Percentiles rank a stretch among this genome's conserved stretches.
Evolutionary conservation across 2,329 filamentous ascomycete genomes (phyloP).

Genomic region (Emydomyces testavorans): DNA sequence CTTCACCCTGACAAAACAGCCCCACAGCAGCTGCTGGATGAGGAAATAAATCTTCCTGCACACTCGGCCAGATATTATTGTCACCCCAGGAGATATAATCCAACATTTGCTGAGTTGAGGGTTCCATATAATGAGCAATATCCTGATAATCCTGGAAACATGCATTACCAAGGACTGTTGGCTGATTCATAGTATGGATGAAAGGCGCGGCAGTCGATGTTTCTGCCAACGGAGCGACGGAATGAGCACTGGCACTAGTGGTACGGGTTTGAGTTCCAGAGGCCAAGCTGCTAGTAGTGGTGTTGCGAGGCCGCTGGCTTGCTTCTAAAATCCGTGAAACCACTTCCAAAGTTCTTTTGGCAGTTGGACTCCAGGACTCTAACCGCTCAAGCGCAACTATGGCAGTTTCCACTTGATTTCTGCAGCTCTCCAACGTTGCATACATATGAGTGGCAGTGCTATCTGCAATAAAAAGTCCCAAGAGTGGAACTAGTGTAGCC

Average conservation of each 20-base stretch:
- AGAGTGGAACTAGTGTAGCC: conserved; percentile 64
- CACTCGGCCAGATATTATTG: conserved; percentile 12
- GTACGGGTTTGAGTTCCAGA: not conserved
- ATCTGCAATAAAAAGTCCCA: conserved; percentile 51
- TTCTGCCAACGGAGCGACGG: not conserved
- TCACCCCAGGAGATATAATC: conserved; percentile 33
- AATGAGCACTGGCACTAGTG: not conserved
- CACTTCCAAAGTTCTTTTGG: conserved; percentile 51
- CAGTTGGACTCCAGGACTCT: conserved; percentile 54
- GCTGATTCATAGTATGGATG: conserved; percentile 2
- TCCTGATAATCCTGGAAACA: not conserved
- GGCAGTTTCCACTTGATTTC: conserved; percentile 46
- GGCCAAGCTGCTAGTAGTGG: not conserved
- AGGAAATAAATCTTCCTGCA: conserved; percentile 21
- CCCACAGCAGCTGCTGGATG: conserved; percentile 20
- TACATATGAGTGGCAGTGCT: conserved; percentile 46
- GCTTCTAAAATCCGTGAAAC: conserved; percentile 55
- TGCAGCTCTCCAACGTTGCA: conserved; percentile 40
- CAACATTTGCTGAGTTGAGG: conserved; percentile 20
- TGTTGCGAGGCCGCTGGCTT: conserved; percentile 23
- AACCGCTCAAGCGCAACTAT: conserved; percentile 38
- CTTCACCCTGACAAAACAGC: conserved; percentile 22
- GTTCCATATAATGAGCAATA: conserved; percentile 16
- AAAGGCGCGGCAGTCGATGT: not conserved
- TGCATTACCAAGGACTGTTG: not conserved